Percentiles rank a stretch among this genome's conserved stretches.
phyloP scores from a whole-genome alignment of 768 basidiomycete genomes.

The Calocera viscosa region DNA sequence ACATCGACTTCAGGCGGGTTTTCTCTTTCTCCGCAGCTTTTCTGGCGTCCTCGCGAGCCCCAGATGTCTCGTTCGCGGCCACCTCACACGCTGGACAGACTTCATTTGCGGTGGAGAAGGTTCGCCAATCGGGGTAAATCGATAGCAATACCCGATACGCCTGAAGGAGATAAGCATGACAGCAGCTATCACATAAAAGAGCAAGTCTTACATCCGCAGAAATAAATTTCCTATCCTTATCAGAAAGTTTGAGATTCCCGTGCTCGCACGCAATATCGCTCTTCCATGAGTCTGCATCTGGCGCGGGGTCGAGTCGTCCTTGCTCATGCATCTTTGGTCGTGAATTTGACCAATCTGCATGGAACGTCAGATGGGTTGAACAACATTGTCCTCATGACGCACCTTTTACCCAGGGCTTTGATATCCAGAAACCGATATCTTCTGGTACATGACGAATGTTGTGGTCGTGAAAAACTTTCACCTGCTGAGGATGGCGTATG shows the following conservation, averaged over 20 bases:
- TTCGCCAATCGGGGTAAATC: constrained; percentile 55
- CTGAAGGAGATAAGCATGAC: constrained; percentile 27
- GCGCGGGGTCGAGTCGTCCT: constrained; percentile 49
- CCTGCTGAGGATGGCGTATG: constrained; percentile 50
- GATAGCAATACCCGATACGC: constrained; percentile 42
- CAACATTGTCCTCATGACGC: constrained; percentile 8
- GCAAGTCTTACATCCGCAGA: constrained; percentile 39
- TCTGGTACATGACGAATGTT: constrained; percentile 28
- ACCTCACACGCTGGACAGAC: constrained; percentile 54
- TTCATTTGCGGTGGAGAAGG: constrained; percentile 39
- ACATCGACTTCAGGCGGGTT: constrained; percentile 4
- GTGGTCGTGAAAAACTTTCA: constrained; percentile 45
- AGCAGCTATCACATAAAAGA: not conserved
- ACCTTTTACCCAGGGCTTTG: constrained; percentile 72
- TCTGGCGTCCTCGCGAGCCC: constrained; percentile 49
- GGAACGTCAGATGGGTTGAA: constrained; percentile 5
- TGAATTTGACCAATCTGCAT: constrained; percentile 55
- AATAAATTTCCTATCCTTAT: constrained; percentile 47
- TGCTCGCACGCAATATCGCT: constrained; percentile 64
- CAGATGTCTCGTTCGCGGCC: constrained; percentile 41
- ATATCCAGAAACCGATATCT: constrained; percentile 52
- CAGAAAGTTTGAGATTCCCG: constrained; percentile 43
- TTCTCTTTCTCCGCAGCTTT: constrained; percentile 63
- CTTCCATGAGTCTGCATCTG: constrained; percentile 45
- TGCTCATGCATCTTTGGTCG: constrained; percentile 67